phyloP scores from a whole-genome alignment of 768 basidiomycete species.

The Pisolithus marmoratus region DNA sequence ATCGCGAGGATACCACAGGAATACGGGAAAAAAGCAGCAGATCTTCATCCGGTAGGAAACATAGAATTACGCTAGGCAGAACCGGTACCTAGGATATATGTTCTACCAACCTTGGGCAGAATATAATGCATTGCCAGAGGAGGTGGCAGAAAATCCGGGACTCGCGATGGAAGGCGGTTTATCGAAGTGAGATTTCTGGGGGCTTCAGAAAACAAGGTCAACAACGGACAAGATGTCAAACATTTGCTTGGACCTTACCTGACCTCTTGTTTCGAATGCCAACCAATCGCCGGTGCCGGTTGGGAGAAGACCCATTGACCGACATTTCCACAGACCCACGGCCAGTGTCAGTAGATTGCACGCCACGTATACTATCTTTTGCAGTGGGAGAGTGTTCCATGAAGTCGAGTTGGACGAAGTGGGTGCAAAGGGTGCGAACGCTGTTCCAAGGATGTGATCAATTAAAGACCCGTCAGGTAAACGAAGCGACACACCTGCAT shows the following conservation, averaged over 20 bases:
- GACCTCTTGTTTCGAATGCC: constrained; percentile 79
- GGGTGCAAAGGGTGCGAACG: constrained; percentile 67
- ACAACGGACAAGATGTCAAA: background rate
- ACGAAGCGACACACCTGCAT: constrained; percentile 53
- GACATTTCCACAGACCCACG: constrained; percentile 91
- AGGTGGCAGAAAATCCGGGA: constrained; percentile 2
- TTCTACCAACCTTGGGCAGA: constrained; percentile 7
- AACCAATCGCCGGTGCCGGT: constrained; percentile 93
- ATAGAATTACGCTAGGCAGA: constrained; percentile 12
- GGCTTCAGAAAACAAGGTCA: constrained; percentile 24
- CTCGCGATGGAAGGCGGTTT: background rate
- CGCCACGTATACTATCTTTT: constrained; percentile 64
- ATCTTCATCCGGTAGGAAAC: constrained; percentile 7
- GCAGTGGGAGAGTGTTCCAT: constrained; percentile 53
- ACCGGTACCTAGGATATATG: constrained; percentile 11
- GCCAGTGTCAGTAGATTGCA: constrained; percentile 75
- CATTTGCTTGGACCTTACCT: constrained; percentile 32
- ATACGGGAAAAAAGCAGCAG: constrained; percentile 6
- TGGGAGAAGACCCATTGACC: constrained; percentile 86
- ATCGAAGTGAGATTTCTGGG: constrained; percentile 40
- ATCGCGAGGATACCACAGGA: constrained; percentile 29
- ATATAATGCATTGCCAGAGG: constrained; percentile 10
- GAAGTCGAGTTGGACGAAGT: constrained; percentile 38
- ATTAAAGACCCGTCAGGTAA: background rate
- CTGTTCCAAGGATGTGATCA: constrained; percentile 28